Base-by-base conservation (phyloP, 768 basidiomycete species). In the Strobilomyces dryophilus region DNA sequence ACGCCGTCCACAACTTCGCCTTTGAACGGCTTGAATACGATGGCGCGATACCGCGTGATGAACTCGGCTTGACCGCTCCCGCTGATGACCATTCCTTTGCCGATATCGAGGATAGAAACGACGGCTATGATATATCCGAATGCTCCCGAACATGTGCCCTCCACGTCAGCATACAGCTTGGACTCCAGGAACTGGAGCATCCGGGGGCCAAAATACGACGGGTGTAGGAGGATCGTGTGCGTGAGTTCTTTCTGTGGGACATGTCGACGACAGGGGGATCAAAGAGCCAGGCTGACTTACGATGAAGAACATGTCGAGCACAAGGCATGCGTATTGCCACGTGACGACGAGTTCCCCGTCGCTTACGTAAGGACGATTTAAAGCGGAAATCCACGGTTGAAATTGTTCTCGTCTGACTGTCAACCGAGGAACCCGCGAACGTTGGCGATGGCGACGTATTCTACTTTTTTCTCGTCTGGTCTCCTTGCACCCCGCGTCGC, bases 1-100 rank as follows among this genome's bases (percentile, higher is more conserved):
- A 94, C 86, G 0, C 93, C 95, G 68, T 99, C 97, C 17, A 99
- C 90, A 5, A 98, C 95, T 68, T 99, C 95, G 10, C 94, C 95
- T 71, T 98, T 97, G 80, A 98, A 98, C n/a, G 97, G 97, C 71
- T 98, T 95, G 81, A 97, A 98, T 18, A 99, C 95, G 59, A 99
- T 93, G 7, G 97, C 97, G 26, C 89, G 85, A 72, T 98, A 99
- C 50, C 88, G 79, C 20, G 93, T 92, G 58, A 92, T 80, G 70
- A 99, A 99, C 73, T 98, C 92, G 5, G 97, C 97, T 72, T 95
- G 92, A 1, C 94, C 95, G 32, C 87, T 93, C 8, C 92, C 92
- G 51, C 87, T 83, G 43, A 95, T 74, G 14, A 98, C 89, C 80
- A 92, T 90, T 9, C 94, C 95, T 71, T 91, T 88, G 32, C 92